Percentiles rank a stretch among this genome's conserved stretches.
phyloP scores from a whole-genome alignment of 441 rosid species.

The Biscutella auriculata region DNA sequence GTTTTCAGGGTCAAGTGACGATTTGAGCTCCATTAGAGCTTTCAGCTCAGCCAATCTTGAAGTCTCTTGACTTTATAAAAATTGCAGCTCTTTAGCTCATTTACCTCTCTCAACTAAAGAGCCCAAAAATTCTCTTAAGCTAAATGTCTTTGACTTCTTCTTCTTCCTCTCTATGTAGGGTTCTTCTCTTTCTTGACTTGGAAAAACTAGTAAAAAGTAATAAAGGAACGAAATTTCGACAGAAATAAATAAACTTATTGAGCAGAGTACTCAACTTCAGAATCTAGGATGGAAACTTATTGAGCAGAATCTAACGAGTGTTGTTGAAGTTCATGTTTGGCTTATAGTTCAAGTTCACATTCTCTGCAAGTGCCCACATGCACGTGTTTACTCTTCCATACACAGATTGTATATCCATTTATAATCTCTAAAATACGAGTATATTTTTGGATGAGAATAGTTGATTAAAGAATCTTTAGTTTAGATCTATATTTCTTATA shows the following conservation, averaged over 20 bases:
- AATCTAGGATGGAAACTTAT: neutral
- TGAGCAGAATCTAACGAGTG: slow-evolving; percentile 13
- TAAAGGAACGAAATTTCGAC: slow-evolving; percentile 5
- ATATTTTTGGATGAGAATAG: neutral
- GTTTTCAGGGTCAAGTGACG: slow-evolving; percentile 51
- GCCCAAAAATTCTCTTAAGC: neutral
- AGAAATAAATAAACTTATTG: too few species aligned
- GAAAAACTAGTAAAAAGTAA: neutral
- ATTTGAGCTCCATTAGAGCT: slow-evolving; percentile 61
- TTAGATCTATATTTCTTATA: neutral
- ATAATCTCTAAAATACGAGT: neutral
- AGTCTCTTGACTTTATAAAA: neutral
- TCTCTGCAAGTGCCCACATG: slow-evolving; percentile 14
- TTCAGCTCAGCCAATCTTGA: slow-evolving; percentile 39
- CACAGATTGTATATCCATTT: neutral
- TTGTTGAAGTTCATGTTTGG: slow-evolving; percentile 18
- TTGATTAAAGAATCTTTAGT: slow-evolving; percentile 5
- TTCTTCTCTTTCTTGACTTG: neutral
- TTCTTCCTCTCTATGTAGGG: neutral
- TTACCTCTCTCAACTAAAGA: neutral
- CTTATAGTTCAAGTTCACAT: slow-evolving; percentile 10
- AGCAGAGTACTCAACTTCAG: slow-evolving; percentile 11
- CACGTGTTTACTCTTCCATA: slow-evolving; percentile 2
- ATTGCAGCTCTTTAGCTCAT: neutral
- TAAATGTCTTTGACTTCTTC: too few species aligned